Base-by-base conservation (phyloP, 768 basidiomycete genomes). In the Tephrocybe sp. region DNA sequence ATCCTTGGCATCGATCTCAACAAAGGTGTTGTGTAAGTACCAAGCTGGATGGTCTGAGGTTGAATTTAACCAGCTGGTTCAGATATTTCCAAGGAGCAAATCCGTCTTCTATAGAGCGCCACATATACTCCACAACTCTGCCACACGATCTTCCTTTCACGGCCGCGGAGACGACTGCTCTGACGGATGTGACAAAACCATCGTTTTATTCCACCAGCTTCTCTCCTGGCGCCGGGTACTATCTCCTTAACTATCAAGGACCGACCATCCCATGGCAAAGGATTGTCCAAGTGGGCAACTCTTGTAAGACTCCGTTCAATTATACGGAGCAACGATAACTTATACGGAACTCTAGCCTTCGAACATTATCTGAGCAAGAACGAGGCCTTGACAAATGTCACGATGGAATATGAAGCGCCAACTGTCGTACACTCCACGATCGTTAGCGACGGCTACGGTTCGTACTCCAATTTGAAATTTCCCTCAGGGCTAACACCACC, bases 81-180 rank as follows among this genome's bases (percentile, higher is more conserved):
- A 95, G 93, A 36, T 98, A 97, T 71, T 95, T 95, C 69, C 74
- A 84, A 60, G 93, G 91, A 11, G 90, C 95, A 7, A 86, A 83
- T 52, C 88, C 93, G 11, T 83, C 84, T 0, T 89, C 91, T 4
- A 85, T 81, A 12, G 84, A 92, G 59, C 83, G 96, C 18, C 90
- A 95, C 62, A 66, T 99, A 30, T 97, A 86, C 68, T 84, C 89
- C 5, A 80, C 90, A 6, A 70, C 83, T 3, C 71, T 98, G n/a
- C 87, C 93, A 7, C 71, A 71, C 46, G 65, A 66, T 38, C 65
- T 62, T 36, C 64, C 73, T 17, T 64, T 68, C 7, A 63, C 71
- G 43, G 39, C 60, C n/a, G 61, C 62, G 15, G 68, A 71, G 40
- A 77, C 80, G 4, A 75, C 66, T 9, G 63, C 79, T 12, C 64